Evolutionary conservation across 1,284 basidiomycete species (phyloP), one percentile per base, ranked within the genome.

Genomic region (Cutaneotrichosporon sp.): DNA sequence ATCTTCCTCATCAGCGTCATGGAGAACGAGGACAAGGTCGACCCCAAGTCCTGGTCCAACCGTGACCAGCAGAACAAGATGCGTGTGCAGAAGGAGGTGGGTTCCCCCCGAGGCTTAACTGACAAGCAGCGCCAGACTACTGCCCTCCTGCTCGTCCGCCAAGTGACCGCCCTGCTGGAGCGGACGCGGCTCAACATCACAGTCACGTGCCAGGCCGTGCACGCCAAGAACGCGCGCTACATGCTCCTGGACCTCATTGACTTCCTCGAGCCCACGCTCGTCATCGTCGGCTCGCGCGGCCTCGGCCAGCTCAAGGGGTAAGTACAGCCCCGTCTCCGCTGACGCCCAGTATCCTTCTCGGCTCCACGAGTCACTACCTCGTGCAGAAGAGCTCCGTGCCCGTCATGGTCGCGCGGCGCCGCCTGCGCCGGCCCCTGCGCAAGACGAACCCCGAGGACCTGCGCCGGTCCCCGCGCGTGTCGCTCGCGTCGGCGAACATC

Each of bases 321-420:
- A 58, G 82, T 11, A 19, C 32, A 27, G 20, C 20, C n/a, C n/a
- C n/a, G n/a, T n/a, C n/a, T n/a, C n/a, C n/a, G n/a, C n/a, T n/a
- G n/a, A n/a, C n/a, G n/a, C n/a, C n/a, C 65, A 91, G 92, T 22
- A 94, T 97, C 65, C 79, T 97, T 6, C 84, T 97, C 32, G 93
- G 93, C n/a, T 94, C 90, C 3, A 97, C 92, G 1, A 94, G 90
- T 4, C 90, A 97, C 74, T 98, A 98, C 71, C 84, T 97, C 45
- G 90, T 97, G 38, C 91, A 91, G 76, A 91, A 90, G 76, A 88
- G 84, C 50, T 87, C 84, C 4, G 90, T 90, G 0, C 92, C 88
- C 3, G 90, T 93, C 53, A 93, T 93, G 90, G 86, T 90, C 46
- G 87, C 88, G 8, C 86, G 88, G 35, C 82, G 88, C 44, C 80